Conservation (phyloP, 2,329 filamentous ascomycete species). For the Exophiala mesophila region DNA sequence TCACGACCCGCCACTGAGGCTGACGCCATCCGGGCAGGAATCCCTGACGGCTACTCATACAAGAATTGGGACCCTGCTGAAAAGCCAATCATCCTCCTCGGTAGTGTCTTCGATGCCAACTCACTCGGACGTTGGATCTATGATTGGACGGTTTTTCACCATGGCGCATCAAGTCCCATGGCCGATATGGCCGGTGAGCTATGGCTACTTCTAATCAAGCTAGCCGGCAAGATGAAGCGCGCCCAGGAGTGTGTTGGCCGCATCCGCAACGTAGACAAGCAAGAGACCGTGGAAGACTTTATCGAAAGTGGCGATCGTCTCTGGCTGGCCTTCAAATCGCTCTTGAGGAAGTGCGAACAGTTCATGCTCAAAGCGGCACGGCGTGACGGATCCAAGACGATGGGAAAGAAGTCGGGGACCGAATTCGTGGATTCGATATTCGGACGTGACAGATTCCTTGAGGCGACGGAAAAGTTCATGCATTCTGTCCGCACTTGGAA, state of each 20-base stretch:
- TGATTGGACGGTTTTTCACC: conserved; percentile 94
- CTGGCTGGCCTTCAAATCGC: conserved; percentile 74
- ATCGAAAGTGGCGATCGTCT: conserved; percentile 82
- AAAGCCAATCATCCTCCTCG: conserved; percentile 87
- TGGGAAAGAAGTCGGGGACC: conserved; percentile 86
- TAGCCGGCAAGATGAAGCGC: conserved; percentile 89
- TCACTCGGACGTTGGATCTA: conserved; percentile 99
- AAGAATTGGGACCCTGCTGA: conserved; percentile 98
- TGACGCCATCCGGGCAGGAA: conserved; percentile 59
- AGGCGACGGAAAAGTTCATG: conserved; percentile 91
- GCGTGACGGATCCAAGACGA: conserved; percentile 63
- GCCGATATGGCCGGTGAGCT: conserved; percentile 89
- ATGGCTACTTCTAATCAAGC: conserved; percentile 90
- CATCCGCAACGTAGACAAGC: conserved; percentile 68
- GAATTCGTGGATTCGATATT: conserved; percentile 97
- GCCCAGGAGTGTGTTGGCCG: conserved; percentile 71
- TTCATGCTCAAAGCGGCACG: conserved; percentile 92
- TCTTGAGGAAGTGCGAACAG: conserved; percentile 86
- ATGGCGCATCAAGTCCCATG: conserved; percentile 75
- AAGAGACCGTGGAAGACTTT: conserved; percentile 83
- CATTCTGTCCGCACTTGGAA: conserved; percentile 81
- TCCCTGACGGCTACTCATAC: conserved; percentile 84
- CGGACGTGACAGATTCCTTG: conserved; percentile 80
- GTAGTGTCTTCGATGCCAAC: conserved; percentile 95
- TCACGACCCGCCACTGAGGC: conserved; percentile 56